Evolutionary conservation across 305 asterid genomes (phyloP).

Genomic region (Solanum aculeatissimum): DNA sequence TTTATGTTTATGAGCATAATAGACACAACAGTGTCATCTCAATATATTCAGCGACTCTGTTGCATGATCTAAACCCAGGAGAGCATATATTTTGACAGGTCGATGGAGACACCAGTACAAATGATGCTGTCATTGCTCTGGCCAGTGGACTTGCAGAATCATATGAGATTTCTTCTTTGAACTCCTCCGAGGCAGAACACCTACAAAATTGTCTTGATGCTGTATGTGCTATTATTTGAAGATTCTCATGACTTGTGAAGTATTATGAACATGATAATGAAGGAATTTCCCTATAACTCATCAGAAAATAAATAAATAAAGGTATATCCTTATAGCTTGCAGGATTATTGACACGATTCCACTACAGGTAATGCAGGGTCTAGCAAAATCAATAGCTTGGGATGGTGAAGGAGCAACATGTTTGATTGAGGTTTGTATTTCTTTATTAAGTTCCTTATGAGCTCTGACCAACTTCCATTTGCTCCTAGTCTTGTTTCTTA

Average conservation of each 20-base stretch:
- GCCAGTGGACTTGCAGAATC: slow-evolving; percentile 97
- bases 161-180: slow-evolving; percentile 53
- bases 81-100: slow-evolving; percentile 43
- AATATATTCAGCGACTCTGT: background rate
- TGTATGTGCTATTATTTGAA: slow-evolving; percentile 31
- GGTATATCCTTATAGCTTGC: background rate
- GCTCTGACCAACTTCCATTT: background rate
- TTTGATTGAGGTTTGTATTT: slow-evolving; percentile 75
- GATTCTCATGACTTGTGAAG: background rate
- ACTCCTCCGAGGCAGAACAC: slow-evolving; percentile 60
- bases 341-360: background rate
- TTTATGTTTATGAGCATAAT: background rate
- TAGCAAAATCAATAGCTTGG: slow-evolving; percentile 97
- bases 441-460: background rate
- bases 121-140: slow-evolving; percentile 93
- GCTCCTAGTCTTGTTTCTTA: background rate
- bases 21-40: background rate
- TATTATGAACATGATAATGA: background rate
- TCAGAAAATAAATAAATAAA: background rate
- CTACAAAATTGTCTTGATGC: slow-evolving; percentile 91
- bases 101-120: slow-evolving; percentile 97
- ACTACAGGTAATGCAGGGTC: slow-evolving; percentile 93
- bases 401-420: slow-evolving; percentile 99
- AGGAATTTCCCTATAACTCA: background rate
- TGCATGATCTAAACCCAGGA: background rate